These are phyloP conservation scores for Viola odorata DNA, from an alignment of 345 rosid genomes.

Conservation along the genomic window DNA sequence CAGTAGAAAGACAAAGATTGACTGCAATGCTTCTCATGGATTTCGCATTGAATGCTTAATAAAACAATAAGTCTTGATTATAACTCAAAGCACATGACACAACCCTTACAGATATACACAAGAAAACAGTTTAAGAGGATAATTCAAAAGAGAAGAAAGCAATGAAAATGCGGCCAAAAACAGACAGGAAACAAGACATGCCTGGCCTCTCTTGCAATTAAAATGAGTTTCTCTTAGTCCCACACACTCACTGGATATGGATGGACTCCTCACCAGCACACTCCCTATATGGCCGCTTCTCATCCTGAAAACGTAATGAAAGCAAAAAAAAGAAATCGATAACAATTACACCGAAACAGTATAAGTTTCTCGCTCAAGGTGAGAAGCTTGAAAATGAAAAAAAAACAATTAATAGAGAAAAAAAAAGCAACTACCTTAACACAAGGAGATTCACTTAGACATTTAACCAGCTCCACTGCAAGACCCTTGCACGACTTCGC, in stretches of 20 bases:
- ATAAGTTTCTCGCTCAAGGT: background rate
- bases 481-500: slow-evolving; percentile 96
- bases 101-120: no score
- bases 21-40: no score
- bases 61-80: background rate
- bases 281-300: slow-evolving; percentile 72
- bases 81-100: background rate
- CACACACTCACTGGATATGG: slow-evolving; percentile 78
- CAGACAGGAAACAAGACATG: background rate
- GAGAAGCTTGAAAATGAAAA: background rate
- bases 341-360: background rate
- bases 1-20: no score
- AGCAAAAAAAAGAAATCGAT: background rate
- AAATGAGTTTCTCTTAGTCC: slow-evolving; percentile 94
- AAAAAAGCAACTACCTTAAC: slow-evolving; percentile 42
- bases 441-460: slow-evolving; percentile 85
- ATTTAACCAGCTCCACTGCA: slow-evolving; percentile 86
- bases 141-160: background rate
- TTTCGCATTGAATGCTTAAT: no score
- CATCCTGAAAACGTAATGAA: slow-evolving; percentile 32
- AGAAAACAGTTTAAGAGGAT: background rate
- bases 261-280: slow-evolving; percentile 84
- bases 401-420: background rate
- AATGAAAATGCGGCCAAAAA: background rate
- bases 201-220: slow-evolving; percentile 99